Evolutionary conservation across 2,329 filamentous ascomycete genomes (phyloP).

Genomic region (Epichloe baconii): DNA sequence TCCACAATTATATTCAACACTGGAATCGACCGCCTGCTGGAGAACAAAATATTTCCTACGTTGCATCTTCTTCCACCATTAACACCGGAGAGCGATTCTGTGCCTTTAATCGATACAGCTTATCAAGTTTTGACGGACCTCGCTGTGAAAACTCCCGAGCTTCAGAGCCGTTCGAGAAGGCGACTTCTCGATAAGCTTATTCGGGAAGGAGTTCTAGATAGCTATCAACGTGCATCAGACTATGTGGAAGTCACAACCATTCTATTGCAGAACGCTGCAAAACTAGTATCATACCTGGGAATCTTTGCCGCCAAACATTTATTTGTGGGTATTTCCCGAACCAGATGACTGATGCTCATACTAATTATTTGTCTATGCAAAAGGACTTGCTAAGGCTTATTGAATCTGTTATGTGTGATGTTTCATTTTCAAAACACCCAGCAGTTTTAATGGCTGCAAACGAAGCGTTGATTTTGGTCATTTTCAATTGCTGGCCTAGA

Average conservation of each 20-base stretch:
- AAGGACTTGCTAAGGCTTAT: slow-evolving; percentile 56
- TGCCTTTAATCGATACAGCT: slow-evolving; percentile 47
- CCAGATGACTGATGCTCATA: not conserved
- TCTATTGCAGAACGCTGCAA: slow-evolving; percentile 36
- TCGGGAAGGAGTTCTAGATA: slow-evolving; percentile 41
- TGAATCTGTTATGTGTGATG: slow-evolving; percentile 51
- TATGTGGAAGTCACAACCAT: slow-evolving; percentile 43
- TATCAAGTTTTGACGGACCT: slow-evolving; percentile 56
- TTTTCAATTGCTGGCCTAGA: slow-evolving; percentile 58
- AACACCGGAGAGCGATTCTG: slow-evolving; percentile 59
- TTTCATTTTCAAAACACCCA: slow-evolving; percentile 47
- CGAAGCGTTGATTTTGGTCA: slow-evolving; percentile 39
- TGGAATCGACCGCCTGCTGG: slow-evolving; percentile 54
- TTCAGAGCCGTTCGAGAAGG: slow-evolving; percentile 15
- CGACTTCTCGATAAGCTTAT: slow-evolving; percentile 40
- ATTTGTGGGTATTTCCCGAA: slow-evolving; percentile 30
- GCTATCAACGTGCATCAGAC: slow-evolving; percentile 44
- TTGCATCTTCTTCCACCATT: slow-evolving; percentile 66
- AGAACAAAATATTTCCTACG: slow-evolving; percentile 55
- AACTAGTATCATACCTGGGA: slow-evolving; percentile 42
- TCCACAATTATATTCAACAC: slow-evolving; percentile 41
- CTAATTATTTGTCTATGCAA: not conserved
- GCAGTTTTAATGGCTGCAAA: slow-evolving; percentile 40
- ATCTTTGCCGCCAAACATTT: slow-evolving; percentile 55
- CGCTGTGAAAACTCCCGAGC: slow-evolving; percentile 17